Conservation (phyloP, 2,329 filamentous ascomycete species). For the Alternaria metachromatica region DNA sequence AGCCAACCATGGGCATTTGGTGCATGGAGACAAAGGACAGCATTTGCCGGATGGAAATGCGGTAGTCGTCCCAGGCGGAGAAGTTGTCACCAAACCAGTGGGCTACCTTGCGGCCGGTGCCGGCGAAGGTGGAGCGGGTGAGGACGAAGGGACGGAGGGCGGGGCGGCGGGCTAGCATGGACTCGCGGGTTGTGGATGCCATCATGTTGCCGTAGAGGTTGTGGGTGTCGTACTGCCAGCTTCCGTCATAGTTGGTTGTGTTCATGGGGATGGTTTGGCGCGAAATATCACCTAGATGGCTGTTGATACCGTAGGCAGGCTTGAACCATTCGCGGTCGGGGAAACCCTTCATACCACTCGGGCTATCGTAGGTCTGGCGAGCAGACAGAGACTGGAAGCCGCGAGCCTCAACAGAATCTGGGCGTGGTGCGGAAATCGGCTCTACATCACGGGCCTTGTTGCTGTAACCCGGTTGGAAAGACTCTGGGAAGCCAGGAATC, state of each 20-base stretch:
- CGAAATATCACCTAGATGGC: constrained; percentile 59
- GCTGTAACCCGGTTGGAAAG: constrained; percentile 65
- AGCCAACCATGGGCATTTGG: constrained; percentile 57
- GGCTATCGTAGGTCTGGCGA: constrained; percentile 30
- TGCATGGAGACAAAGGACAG: constrained; percentile 56
- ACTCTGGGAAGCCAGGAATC: constrained; percentile 71
- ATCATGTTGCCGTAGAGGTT: constrained; percentile 81
- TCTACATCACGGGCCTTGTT: constrained; percentile 7
- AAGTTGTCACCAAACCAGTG: constrained; percentile 68
- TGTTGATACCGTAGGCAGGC: constrained; percentile 70
- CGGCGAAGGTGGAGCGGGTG: constrained; percentile 77
- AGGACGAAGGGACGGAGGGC: constrained; percentile 72
- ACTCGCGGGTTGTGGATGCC: constrained; percentile 67
- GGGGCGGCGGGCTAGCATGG: constrained; percentile 72
- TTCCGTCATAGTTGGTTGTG: constrained; percentile 70
- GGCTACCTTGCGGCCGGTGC: constrained; percentile 66
- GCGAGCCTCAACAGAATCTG: background rate
- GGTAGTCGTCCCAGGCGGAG: constrained; percentile 55
- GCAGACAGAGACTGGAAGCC: constrained; percentile 1
- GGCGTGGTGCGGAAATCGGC: background rate
- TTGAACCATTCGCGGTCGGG: constrained; percentile 68
- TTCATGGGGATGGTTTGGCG: constrained; percentile 67
- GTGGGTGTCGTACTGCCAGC: constrained; percentile 76
- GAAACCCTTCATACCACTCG: constrained; percentile 61
- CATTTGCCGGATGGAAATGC: constrained; percentile 51